Percentiles rank a stretch among this genome's conserved stretches.
Evolutionary conservation across 2,329 filamentous ascomycete genomes (phyloP).

Genomic region (Emydomyces testavorans): DNA sequence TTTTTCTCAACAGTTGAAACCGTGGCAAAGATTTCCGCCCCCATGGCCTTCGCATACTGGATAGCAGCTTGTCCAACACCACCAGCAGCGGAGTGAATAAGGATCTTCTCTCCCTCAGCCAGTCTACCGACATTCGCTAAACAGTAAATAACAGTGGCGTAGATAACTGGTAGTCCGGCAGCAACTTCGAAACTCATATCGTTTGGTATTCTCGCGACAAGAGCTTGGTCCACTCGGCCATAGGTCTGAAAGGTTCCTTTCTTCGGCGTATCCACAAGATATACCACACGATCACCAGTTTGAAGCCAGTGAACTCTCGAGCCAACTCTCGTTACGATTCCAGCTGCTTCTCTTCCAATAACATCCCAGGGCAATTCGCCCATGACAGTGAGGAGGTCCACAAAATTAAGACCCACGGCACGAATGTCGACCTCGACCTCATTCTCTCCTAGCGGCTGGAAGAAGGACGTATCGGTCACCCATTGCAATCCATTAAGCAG

Average conservation of each 20-base stretch:
- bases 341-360: slow-evolving; percentile 13
- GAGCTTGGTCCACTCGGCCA: background rate
- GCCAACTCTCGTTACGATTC: slow-evolving; percentile 13
- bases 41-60: slow-evolving; percentile 16
- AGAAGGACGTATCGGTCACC: slow-evolving; percentile 1
- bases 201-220: slow-evolving; percentile 14
- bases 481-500: slow-evolving; percentile 9
- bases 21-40: slow-evolving; percentile 19
- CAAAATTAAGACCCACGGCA: slow-evolving; percentile 21
- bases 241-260: slow-evolving; percentile 6
- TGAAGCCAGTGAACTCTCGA: slow-evolving; percentile 7
- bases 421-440: slow-evolving; percentile 21
- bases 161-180: slow-evolving; percentile 14
- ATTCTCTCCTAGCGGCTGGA: slow-evolving; percentile 5
- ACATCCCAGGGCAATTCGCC: slow-evolving; percentile 8
- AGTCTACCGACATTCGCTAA: slow-evolving; percentile 14
- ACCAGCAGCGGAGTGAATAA: slow-evolving; percentile 19
- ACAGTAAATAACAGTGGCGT: slow-evolving; percentile 15
- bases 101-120: slow-evolving; percentile 16
- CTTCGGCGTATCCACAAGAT: background rate
- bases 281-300: slow-evolving; percentile 14
- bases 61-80: slow-evolving; percentile 20
- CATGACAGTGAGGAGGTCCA: slow-evolving; percentile 17
- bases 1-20: slow-evolving; percentile 16
- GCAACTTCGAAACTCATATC: slow-evolving; percentile 16